A percentile compares a stretch with the other conserved stretches of the same genome.
phyloP scores from a whole-genome alignment of 2,329 filamentous ascomycete genomes.

The Verticillium nonalfalfae region DNA sequence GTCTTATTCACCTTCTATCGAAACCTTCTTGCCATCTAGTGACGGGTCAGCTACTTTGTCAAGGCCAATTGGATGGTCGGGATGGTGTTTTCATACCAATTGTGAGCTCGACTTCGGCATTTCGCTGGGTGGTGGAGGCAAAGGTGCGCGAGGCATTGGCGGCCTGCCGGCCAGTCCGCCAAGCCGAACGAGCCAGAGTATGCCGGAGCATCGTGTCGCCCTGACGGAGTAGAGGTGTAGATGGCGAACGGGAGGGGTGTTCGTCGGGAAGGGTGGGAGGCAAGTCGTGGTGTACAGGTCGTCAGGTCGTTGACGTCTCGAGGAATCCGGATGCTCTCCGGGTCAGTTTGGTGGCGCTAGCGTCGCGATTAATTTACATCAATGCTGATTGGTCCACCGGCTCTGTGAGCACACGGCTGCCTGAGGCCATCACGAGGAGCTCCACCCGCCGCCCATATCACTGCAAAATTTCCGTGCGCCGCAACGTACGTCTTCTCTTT shows the following conservation, averaged over 20 bases:
- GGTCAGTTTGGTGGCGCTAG: slow-evolving; percentile 32
- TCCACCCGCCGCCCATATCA: not conserved
- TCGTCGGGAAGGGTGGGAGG: slow-evolving; percentile 14
- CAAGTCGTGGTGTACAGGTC: slow-evolving; percentile 25
- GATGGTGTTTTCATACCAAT: slow-evolving; percentile 55
- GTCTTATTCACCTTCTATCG: slow-evolving; percentile 72
- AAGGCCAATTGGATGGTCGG: slow-evolving; percentile 19
- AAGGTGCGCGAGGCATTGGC: slow-evolving; percentile 68
- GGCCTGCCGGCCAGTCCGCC: slow-evolving; percentile 55
- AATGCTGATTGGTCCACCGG: slow-evolving; percentile 30
- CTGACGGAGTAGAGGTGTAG: slow-evolving; percentile 37
- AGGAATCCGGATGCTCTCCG: slow-evolving; percentile 27
- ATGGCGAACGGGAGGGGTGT: slow-evolving; percentile 29
- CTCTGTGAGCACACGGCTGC: slow-evolving; percentile 16
- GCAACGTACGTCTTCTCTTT: slow-evolving; percentile 7
- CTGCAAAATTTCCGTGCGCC: slow-evolving; percentile 6
- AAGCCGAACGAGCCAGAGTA: slow-evolving; percentile 61
- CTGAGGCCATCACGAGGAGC: slow-evolving; percentile 24
- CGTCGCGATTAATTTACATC: slow-evolving; percentile 37
- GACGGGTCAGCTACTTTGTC: slow-evolving; percentile 21
- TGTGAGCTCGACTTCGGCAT: slow-evolving; percentile 93
- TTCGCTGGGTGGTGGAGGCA: slow-evolving; percentile 69
- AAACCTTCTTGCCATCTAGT: slow-evolving; percentile 94
- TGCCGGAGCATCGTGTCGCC: slow-evolving; percentile 64
- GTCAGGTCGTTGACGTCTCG: slow-evolving; percentile 28